phyloP scores from a whole-genome alignment of 2,329 filamentous ascomycete genomes.

The Stachybotrys chlorohalonatus region DNA sequence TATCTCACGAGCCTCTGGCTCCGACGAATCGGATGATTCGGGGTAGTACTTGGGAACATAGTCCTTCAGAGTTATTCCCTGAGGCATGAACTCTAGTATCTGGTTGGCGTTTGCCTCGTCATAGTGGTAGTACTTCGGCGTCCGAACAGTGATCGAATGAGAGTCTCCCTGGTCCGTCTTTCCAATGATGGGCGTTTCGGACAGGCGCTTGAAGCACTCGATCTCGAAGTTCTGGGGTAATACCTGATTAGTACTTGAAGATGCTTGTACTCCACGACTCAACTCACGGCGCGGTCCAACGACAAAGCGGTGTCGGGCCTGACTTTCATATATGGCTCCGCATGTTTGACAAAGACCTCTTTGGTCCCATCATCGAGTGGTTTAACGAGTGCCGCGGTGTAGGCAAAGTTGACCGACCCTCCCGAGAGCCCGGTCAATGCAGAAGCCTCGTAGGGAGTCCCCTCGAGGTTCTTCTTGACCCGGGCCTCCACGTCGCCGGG shows the following conservation, averaged over 20 bases:
- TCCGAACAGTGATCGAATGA: neutral
- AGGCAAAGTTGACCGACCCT: neutral
- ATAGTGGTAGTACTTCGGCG: neutral
- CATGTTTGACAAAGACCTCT: neutral
- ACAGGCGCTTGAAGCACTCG: neutral
- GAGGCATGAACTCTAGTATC: neutral
- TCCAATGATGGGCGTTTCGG: neutral
- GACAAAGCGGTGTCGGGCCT: neutral
- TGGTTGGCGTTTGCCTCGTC: neutral
- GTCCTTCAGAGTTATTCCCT: neutral
- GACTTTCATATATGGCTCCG: neutral
- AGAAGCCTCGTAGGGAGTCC: neutral
- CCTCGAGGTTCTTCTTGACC: neutral
- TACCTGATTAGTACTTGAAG: neutral
- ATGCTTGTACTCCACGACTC: neutral
- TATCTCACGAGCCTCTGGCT: neutral
- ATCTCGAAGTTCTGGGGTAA: neutral
- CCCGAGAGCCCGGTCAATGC: neutral
- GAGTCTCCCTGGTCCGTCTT: neutral
- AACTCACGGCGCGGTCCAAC: neutral
- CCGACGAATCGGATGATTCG: slow-evolving; percentile 1
- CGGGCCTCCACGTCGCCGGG: neutral
- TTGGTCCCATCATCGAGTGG: neutral
- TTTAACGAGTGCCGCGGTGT: neutral
- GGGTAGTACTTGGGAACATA: neutral